These are phyloP conservation scores for Incumbomyces delicatus DNA, from an alignment of 2,329 filamentous ascomycete species.

Conservation along the genomic window DNA sequence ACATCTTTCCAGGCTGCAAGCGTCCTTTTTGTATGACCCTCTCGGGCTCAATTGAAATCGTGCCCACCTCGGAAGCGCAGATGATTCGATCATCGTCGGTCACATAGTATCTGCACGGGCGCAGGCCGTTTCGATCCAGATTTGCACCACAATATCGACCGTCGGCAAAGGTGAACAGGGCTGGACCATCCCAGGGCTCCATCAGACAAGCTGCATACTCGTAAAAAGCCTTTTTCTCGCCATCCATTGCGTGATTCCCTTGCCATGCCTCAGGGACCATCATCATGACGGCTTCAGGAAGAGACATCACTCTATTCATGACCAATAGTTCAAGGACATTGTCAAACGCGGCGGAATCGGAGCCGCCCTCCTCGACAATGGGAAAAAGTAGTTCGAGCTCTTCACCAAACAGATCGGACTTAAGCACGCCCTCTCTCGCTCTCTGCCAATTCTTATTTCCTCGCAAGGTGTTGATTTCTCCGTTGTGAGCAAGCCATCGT, in stretches of 20 bases:
- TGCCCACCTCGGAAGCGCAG: constrained; percentile 92
- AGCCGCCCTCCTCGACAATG: constrained; percentile 91
- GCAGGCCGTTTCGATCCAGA: constrained; percentile 86
- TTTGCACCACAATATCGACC: constrained; percentile 96
- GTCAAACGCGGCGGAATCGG: constrained; percentile 93
- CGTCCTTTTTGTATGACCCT: constrained; percentile 85
- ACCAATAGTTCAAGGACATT: constrained; percentile 89
- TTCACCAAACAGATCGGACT: constrained; percentile 83
- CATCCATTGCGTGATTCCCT: constrained; percentile 83
- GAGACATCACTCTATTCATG: constrained; percentile 89
- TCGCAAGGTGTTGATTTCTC: constrained; percentile 94
- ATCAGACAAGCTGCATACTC: constrained; percentile 98
- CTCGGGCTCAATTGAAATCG: constrained; percentile 84
- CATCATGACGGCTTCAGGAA: constrained; percentile 94
- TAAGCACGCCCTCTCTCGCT: constrained; percentile 87
- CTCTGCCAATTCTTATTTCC: constrained; percentile 99
- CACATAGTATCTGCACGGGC: constrained; percentile 93
- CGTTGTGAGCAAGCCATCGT: constrained; percentile 95
- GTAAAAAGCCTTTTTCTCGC: constrained; percentile 92
- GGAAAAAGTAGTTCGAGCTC: constrained; percentile 86
- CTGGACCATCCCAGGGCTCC: constrained; percentile 97
- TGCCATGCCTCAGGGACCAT: constrained; percentile 99
- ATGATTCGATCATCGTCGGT: constrained; percentile 96
- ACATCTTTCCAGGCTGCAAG: constrained; percentile 88
- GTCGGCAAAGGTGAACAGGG: constrained; percentile 93